These are phyloP conservation scores for Pseudogymnoascus destructans DNA, from an alignment of 2,329 filamentous ascomycete species.

Conservation along the genomic window DNA sequence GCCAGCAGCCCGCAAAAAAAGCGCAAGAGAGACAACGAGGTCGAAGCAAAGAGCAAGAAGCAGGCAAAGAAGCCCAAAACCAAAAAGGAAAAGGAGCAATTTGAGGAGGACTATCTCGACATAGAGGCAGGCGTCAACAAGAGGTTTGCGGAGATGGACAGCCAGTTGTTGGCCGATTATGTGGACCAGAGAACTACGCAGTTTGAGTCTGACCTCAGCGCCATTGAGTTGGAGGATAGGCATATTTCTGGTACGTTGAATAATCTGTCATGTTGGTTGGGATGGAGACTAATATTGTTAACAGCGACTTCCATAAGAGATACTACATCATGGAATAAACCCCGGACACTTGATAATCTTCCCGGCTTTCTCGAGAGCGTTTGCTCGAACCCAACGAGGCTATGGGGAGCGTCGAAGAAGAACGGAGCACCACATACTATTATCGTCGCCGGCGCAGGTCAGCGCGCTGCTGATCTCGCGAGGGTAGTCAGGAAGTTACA, in stretches of 20 bases:
- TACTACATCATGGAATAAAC: slow-evolving; percentile 58
- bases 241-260: slow-evolving; percentile 55
- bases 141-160: slow-evolving; percentile 71
- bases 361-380: slow-evolving; percentile 65
- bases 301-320: slow-evolving; percentile 64
- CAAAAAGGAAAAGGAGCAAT: slow-evolving; percentile 41
- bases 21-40: slow-evolving; percentile 21
- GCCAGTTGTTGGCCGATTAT: slow-evolving; percentile 70
- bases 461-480: slow-evolving; percentile 75
- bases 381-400: slow-evolving; percentile 40
- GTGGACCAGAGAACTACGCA: slow-evolving; percentile 65
- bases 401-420: slow-evolving; percentile 51
- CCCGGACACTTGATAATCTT: slow-evolving; percentile 58
- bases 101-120: slow-evolving; percentile 46
- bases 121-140: slow-evolving; percentile 65
- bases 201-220: slow-evolving; percentile 68
- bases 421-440: slow-evolving; percentile 74
- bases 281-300: background rate
- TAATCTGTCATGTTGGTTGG: slow-evolving; percentile 6
- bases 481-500: slow-evolving; percentile 66
- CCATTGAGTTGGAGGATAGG: slow-evolving; percentile 72
- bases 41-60: slow-evolving; percentile 16
- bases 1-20: slow-evolving; percentile 18
- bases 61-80: slow-evolving; percentile 38
- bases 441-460: slow-evolving; percentile 70